Evolutionary conservation across 1,284 basidiomycete genomes (phyloP).

Genomic region (Heterobasidion annosum): DNA sequence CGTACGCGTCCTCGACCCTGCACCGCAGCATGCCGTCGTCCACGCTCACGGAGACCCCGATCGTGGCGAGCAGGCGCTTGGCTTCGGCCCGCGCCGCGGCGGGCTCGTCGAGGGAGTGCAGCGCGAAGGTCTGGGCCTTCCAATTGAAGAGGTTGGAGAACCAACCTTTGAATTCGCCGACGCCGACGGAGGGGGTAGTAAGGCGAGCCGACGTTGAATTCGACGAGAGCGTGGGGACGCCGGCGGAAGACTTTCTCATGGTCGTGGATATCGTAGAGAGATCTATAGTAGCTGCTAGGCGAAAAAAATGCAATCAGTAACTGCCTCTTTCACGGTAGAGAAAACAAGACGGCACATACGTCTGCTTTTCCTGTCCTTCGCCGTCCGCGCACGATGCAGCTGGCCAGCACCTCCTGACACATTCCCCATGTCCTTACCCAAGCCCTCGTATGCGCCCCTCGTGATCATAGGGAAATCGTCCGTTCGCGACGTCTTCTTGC

Average conservation of each 20-base stretch:
- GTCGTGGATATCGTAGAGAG: conserved; percentile 15
- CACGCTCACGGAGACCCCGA: conserved; percentile 52
- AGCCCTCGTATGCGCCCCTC: conserved; percentile 9
- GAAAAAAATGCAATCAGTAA: not conserved
- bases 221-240: conserved; percentile 18
- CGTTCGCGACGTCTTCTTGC: conserved; percentile 4
- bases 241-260: conserved; percentile 9
- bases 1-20: conserved; percentile 49
- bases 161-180: conserved; percentile 78
- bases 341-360: conserved; percentile 30
- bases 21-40: conserved; percentile 54
- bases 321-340: not conserved
- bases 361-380: conserved; percentile 41
- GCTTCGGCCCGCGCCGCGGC: conserved; percentile 56
- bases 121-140: conserved; percentile 55
- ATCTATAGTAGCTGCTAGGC: conserved; percentile 27
- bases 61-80: conserved; percentile 53
- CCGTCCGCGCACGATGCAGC: conserved; percentile 22
- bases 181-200: conserved; percentile 36
- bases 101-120: conserved; percentile 62
- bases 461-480: not conserved
- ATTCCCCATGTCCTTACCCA: conserved; percentile 40
- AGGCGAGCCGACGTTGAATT: conserved; percentile 15
- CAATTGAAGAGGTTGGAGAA: conserved; percentile 75
- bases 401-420: conserved; percentile 26